Conservation (phyloP, 2,329 filamentous ascomycete genomes). For the Ophiosphaerella herpotricha region DNA sequence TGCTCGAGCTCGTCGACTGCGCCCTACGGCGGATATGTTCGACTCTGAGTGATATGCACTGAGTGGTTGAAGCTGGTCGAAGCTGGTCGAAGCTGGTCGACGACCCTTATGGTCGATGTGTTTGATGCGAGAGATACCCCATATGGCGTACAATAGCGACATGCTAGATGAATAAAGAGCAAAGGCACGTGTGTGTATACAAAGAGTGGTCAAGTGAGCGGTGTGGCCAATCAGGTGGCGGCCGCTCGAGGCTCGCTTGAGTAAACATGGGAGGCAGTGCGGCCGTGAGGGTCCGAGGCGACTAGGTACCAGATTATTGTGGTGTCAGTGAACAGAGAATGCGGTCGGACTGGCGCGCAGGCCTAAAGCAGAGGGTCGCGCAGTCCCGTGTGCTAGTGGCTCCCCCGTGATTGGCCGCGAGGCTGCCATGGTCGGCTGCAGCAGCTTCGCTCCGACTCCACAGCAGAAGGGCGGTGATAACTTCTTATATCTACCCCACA, state of each 20-base stretch:
- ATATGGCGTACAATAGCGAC: neutral
- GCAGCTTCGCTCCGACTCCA: slow-evolving; percentile 8
- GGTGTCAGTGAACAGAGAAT: too few relatives aligned
- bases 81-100: too few relatives aligned
- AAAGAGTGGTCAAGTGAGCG: too few relatives aligned
- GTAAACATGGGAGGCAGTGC: neutral
- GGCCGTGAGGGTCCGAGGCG: neutral
- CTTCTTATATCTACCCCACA: slow-evolving; percentile 7
- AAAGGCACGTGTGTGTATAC: neutral
- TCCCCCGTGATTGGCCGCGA: slow-evolving; percentile 4
- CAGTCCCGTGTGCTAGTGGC: slow-evolving; percentile 4
- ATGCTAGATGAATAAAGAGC: neutral
- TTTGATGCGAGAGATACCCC: too few relatives aligned
- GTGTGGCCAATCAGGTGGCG: too few relatives aligned
- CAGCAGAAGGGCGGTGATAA: slow-evolving; percentile 4
- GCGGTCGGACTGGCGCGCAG: neutral
- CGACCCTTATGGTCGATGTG: too few relatives aligned
- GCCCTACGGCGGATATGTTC: slow-evolving; percentile 49
- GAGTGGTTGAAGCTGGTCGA: neutral
- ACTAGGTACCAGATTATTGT: neutral
- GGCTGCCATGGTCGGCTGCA: slow-evolving; percentile 1
- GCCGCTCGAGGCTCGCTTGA: slow-evolving; percentile 2
- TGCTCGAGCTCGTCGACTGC: slow-evolving; percentile 38
- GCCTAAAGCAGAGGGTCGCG: slow-evolving; percentile 3
- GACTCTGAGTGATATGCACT: slow-evolving; percentile 23